Base-by-base conservation (phyloP, 805 yeast species). In the Candida boidinii region DNA sequence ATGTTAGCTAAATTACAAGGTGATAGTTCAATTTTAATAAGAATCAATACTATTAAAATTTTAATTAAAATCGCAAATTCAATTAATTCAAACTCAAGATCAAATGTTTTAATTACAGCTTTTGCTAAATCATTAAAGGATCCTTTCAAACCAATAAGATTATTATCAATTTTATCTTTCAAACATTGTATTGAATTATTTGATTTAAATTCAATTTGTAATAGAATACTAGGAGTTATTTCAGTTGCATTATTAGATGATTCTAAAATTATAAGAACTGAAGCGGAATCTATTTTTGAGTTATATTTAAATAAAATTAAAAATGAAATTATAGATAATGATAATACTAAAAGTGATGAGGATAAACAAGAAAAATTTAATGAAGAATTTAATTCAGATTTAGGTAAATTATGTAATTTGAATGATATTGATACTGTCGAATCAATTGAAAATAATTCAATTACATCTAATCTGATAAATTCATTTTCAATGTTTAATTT, bases 21-120 rank as follows among this genome's bases (percentile, higher is more conserved):
- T 53, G 95, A 86, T 50, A 75, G 74, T 4, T 74, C 73, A 31
- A 79, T 90, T 2, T 80, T 81, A 9, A 79, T 86, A 20, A 60
- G 95, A 44, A 81, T 85, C 4, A 81, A 80, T 46, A 83, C 94
- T 0, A 71, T 85, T 12, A 64, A 80, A 15, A 66, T 83, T 27
- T 66, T 86, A 22, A 75, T 81, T 26, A 73, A 73, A 34, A 73
- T 86, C 28, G 77, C 92, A 0, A 53, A 65, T 21, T 58, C 64
- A 37, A 68, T 86, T 44, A 76, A 75, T 45, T 47, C 62, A 15
- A 55, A 52, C 12, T 63, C 81, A 4, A 67, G 88, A 37, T 66
- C 84, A 8, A 77, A 76, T 16, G 95, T 92, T 2, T 60, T 92
- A 30, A 76, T 86, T 3, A 86, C 96, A 1, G 97, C 96, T 0